Conservation (phyloP, 331 rosid genomes). For the Dryas integrifolia region DNA sequence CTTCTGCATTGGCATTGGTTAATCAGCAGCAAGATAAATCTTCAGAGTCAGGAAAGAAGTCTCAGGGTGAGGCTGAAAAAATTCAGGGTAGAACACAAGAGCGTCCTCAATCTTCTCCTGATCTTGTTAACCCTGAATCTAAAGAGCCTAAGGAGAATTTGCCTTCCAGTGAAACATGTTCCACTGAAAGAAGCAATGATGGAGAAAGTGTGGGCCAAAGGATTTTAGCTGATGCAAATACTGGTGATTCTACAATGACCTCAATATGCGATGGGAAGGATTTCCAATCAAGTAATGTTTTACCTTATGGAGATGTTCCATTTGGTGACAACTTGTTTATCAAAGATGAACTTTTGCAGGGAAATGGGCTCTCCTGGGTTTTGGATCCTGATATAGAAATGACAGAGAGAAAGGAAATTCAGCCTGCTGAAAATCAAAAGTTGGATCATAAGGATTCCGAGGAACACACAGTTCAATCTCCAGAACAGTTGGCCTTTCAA, state of each 20-base stretch:
- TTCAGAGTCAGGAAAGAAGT: conserved; percentile 26
- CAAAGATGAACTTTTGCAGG: conserved; percentile 91
- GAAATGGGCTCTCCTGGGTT: conserved; percentile 97
- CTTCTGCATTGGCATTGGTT: conserved; percentile 75
- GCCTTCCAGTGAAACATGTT: conserved; percentile 25
- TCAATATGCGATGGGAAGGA: conserved; percentile 45
- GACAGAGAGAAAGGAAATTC: conserved; percentile 41
- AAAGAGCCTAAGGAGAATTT: conserved; percentile 30
- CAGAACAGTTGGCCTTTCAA: conserved; percentile 59
- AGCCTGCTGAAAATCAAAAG: conserved; percentile 39
- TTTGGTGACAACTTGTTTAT: conserved; percentile 69
- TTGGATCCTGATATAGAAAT: conserved; percentile 59
- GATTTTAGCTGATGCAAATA: conserved; percentile 33
- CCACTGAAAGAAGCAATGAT: conserved; percentile 29
- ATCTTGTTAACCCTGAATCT: conserved; percentile 33
- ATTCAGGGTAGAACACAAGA: conserved; percentile 31
- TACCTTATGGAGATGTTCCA: conserved; percentile 73
- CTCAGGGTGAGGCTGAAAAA: conserved; percentile 23
- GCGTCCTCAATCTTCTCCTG: conserved; percentile 27
- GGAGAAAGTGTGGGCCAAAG: conserved; percentile 28
- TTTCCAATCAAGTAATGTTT: conserved; percentile 51
- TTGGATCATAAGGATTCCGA: conserved; percentile 39
- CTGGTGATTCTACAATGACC: conserved; percentile 27
- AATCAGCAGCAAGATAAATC: conserved; percentile 45
- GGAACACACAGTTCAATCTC: conserved; percentile 39